Conservation (phyloP, 305 asterid genomes). For the Fraxinus albicans region DNA sequence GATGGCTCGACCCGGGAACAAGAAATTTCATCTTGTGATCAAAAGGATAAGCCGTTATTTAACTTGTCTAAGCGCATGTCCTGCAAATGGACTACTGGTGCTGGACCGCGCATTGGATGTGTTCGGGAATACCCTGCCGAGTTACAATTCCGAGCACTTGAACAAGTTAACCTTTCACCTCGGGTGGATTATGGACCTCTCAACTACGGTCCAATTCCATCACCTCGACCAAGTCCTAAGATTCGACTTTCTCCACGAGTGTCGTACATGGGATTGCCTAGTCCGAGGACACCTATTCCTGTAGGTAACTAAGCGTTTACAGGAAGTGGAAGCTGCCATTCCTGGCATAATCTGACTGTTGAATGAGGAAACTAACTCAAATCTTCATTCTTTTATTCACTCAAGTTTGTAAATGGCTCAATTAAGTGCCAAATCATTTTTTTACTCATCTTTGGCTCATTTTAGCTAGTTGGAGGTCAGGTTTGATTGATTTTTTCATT, state of each 20-base stretch:
- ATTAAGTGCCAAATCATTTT: background rate
- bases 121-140: slow-evolving; percentile 68
- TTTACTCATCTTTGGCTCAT: background rate
- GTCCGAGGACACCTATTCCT: background rate
- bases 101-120: slow-evolving; percentile 86
- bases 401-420: background rate
- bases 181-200: background rate
- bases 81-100: slow-evolving; percentile 80
- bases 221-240: slow-evolving; percentile 55
- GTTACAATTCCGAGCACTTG: background rate
- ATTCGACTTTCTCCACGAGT: slow-evolving; percentile 27
- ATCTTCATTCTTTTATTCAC: background rate
- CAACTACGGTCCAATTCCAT: slow-evolving; percentile 41
- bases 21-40: slow-evolving; percentile 35
- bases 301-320: background rate
- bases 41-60: slow-evolving; percentile 36
- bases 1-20: background rate
- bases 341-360: background rate
- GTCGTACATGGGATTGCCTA: background rate
- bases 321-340: background rate
- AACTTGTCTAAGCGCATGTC: slow-evolving; percentile 68
- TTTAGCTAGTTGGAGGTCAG: background rate
- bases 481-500: background rate
- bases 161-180: background rate
- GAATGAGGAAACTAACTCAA: background rate